Evolutionary conservation across 352 stramenopile species (phyloP), one percentile per base, ranked within the genome.

Genomic region (Nothophytophthora sp.): DNA sequence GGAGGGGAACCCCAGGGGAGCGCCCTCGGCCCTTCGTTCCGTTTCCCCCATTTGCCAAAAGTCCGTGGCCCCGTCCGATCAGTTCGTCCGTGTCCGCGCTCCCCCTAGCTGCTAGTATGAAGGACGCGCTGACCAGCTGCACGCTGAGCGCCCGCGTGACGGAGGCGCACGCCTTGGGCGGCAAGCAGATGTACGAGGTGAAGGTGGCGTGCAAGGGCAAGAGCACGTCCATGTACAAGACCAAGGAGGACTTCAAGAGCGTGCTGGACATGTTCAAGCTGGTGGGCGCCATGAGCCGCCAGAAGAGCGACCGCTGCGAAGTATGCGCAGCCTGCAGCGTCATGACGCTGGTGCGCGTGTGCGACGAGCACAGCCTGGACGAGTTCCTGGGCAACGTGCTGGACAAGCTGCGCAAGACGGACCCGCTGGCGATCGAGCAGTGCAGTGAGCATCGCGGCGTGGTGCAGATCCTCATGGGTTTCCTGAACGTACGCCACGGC

Each of bases 391-490:
- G 36, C 16, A 30, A 43, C 11, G 67, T 87, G 52, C 67, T 93
- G 4, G 58, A 69, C 37, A 82, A 85, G 42, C 59, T 93, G 43
- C 80, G 81, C 50, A 73, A 69, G 57, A 51, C 55, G 11, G 42
- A 67, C 20, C 62, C 63, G 4, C 49, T 63, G 1, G 63, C 60
- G 15, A 80, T 91, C 42, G 64, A 76, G 25, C 52, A 71, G 29
- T 93, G 82, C 67, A 75, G 72, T 45, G 55, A 36, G 28, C 82
- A 91, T 68, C 73, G 81, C 57, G 82, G 82, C 46, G 70, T 90
- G 28, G 81, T 93, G 53, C 76, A 86, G 52, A 90, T 93, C 50
- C 70, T 93, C 45, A 93, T 88, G 70, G 77, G 91, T 27, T 93
- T 93, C 33, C 58, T 93, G n/a, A 80, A 81, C 38, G 71, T 93